Evolutionary conservation across 768 basidiomycete genomes (phyloP).

Genomic region (Lactifluus pinguis): DNA sequence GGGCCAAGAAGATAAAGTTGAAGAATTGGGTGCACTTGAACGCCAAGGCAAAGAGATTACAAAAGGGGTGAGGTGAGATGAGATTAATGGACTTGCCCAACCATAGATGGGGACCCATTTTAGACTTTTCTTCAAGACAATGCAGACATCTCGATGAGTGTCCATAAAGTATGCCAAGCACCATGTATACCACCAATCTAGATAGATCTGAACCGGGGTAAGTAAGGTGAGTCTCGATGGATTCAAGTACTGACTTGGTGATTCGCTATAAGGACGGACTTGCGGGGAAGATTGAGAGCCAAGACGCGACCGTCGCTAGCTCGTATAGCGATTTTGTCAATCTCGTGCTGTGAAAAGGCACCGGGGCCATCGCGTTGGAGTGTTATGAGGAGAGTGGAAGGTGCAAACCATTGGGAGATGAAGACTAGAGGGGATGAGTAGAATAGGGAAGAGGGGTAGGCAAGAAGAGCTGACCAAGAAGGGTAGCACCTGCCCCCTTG

Average conservation of each 20-base stretch:
- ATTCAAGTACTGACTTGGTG: slow-evolving; percentile 56
- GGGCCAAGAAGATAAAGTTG: slow-evolving; percentile 85
- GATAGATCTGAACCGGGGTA: slow-evolving; percentile 44
- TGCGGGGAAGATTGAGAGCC: slow-evolving; percentile 61
- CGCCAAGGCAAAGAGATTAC: neutral
- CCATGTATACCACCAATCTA: slow-evolving; percentile 86
- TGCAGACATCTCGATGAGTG: slow-evolving; percentile 68
- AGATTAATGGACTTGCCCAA: slow-evolving; percentile 46
- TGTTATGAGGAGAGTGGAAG: slow-evolving; percentile 61
- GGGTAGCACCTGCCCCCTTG: slow-evolving; percentile 71
- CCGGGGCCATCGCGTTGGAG: slow-evolving; percentile 66
- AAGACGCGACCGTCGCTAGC: slow-evolving; percentile 48
- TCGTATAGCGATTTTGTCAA: slow-evolving; percentile 46
- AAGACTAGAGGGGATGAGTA: slow-evolving; percentile 41
- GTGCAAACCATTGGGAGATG: slow-evolving; percentile 76
- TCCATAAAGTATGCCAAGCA: slow-evolving; percentile 63
- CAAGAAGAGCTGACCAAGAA: slow-evolving; percentile 46
- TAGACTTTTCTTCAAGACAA: slow-evolving; percentile 87
- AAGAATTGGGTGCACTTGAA: slow-evolving; percentile 86
- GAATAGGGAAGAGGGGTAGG: neutral
- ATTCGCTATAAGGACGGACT: slow-evolving; percentile 82
- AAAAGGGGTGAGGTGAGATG: neutral
- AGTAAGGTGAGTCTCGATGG: neutral
- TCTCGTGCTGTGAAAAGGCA: slow-evolving; percentile 48
- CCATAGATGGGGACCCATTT: slow-evolving; percentile 82